Percentiles rank a stretch among this genome's conserved stretches.
phyloP scores from a whole-genome alignment of 164 flowering plant genomes.

The Echeveria elegans region DNA sequence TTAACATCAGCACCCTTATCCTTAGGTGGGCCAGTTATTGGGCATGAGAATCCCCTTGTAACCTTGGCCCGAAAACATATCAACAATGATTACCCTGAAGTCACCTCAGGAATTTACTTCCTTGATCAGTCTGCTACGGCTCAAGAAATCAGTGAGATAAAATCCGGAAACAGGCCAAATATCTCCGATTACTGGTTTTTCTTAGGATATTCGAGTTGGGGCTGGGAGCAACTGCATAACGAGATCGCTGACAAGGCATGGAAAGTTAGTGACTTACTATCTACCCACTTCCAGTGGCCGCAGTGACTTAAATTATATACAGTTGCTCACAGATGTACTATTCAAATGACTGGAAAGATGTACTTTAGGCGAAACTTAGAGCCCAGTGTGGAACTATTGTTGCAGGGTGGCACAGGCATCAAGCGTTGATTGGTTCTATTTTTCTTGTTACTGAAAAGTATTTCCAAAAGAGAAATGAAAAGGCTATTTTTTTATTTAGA shows the following conservation, averaged over 20 bases:
- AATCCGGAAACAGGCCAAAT: conserved; percentile 31
- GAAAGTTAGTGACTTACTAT: conserved; percentile 20
- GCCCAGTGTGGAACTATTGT: too few species aligned
- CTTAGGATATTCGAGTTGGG: conserved; percentile 76
- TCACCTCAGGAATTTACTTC: conserved; percentile 49
- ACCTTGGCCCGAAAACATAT: conserved; percentile 29
- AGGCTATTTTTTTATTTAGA: too few species aligned
- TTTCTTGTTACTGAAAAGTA: too few species aligned
- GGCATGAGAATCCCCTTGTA: conserved; percentile 52
- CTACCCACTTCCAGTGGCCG: not conserved
- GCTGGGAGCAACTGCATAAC: conserved; percentile 64
- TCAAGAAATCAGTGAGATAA: conserved; percentile 31
- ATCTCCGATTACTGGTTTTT: conserved; percentile 67
- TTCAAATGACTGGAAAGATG: not conserved
- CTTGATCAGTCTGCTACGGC: conserved; percentile 49
- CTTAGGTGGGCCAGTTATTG: conserved; percentile 69
- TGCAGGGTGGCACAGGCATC: too few species aligned
- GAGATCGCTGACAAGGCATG: conserved; percentile 78
- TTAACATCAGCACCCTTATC: conserved; percentile 67
- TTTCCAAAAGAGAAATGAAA: too few species aligned
- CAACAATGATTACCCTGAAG: conserved; percentile 27
- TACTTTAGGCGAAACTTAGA: not conserved
- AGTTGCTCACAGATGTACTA: not conserved
- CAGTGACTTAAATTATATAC: not conserved
- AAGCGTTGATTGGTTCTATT: too few species aligned